These are phyloP conservation scores for Ascosphaera aggregata DNA, from an alignment of 2,329 filamentous ascomycete species.

Conservation along the genomic window DNA sequence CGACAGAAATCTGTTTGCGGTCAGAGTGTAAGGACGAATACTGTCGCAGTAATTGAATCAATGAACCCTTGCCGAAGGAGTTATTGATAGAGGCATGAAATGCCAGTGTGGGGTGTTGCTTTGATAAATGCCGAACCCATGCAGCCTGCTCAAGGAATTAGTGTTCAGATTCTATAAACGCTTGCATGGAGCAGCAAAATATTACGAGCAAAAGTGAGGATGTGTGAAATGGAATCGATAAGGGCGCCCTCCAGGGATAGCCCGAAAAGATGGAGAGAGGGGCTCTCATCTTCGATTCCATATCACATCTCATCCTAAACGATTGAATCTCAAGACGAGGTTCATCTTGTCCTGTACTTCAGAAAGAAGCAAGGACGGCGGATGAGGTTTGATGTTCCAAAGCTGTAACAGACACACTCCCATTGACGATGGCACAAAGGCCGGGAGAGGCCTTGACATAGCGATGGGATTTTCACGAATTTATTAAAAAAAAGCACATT, in stretches of 20 bases:
- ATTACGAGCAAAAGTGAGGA: slow-evolving; percentile 8
- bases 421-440: slow-evolving; percentile 25
- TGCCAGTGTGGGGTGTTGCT: slow-evolving; percentile 79
- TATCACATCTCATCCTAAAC: slow-evolving; percentile 55
- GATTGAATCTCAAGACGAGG: slow-evolving; percentile 76
- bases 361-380: slow-evolving; percentile 40
- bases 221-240: slow-evolving; percentile 99
- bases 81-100: slow-evolving; percentile 93
- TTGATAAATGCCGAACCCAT: slow-evolving; percentile 76
- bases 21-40: slow-evolving; percentile 78
- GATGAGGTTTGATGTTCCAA: slow-evolving; percentile 81
- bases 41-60: slow-evolving; percentile 79
- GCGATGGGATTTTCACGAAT: slow-evolving; percentile 27
- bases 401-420: slow-evolving; percentile 91
- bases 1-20: slow-evolving; percentile 84
- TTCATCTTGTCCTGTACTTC: slow-evolving; percentile 40
- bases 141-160: slow-evolving; percentile 41
- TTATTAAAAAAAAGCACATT: slow-evolving; percentile 7
- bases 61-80: slow-evolving; percentile 82
- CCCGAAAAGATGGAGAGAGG: not conserved
- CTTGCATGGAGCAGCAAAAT: slow-evolving; percentile 10
- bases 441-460: slow-evolving; percentile 66
- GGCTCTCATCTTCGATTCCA: slow-evolving; percentile 27
- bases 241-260: slow-evolving; percentile 14
- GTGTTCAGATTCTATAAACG: slow-evolving; percentile 8